Percentiles rank a stretch among this genome's conserved stretches.
Conservation (phyloP, 257 asterid species). For the Linderniella brevidens region DNA sequence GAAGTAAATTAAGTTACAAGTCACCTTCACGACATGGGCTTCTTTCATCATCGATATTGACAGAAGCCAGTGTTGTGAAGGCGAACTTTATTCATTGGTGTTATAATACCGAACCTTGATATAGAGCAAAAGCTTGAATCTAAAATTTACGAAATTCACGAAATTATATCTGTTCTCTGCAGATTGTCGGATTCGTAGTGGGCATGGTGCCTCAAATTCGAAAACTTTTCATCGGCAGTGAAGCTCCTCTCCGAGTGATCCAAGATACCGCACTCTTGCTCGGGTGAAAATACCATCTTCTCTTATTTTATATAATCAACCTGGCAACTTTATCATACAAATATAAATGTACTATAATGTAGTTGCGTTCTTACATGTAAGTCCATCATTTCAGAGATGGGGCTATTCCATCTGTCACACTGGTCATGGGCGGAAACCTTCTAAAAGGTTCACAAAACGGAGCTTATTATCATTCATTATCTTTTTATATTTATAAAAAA, state of each 20-base stretch:
- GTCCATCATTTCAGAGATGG: conserved; percentile 51
- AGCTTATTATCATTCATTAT: conserved; percentile 3
- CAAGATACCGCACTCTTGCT: conserved; percentile 49
- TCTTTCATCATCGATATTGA: too few species aligned
- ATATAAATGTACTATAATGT: too few species aligned
- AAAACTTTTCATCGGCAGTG: conserved; percentile 39
- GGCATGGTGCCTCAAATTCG: conserved; percentile 65
- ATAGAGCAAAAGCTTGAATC: too few species aligned
- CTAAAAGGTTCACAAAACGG: conserved; percentile 25
- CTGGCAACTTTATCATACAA: background rate
- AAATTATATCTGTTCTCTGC: conserved; percentile 5
- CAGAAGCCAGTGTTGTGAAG: too few species aligned
- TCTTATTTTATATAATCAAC: background rate
- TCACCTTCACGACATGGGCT: too few species aligned
- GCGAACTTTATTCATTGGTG: too few species aligned
- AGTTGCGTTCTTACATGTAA: background rate
- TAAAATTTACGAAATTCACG: too few species aligned
- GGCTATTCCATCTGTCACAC: conserved; percentile 68
- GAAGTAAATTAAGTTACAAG: too few species aligned
- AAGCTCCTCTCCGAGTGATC: conserved; percentile 60
- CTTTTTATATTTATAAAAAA: background rate
- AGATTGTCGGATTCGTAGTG: conserved; percentile 60
- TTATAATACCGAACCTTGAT: too few species aligned
- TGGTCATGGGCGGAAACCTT: conserved; percentile 82
- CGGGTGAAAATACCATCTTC: conserved; percentile 30